Conservation (phyloP, 495 filamentous ascomycete species). For the Penicillium psychrofluorescens region DNA sequence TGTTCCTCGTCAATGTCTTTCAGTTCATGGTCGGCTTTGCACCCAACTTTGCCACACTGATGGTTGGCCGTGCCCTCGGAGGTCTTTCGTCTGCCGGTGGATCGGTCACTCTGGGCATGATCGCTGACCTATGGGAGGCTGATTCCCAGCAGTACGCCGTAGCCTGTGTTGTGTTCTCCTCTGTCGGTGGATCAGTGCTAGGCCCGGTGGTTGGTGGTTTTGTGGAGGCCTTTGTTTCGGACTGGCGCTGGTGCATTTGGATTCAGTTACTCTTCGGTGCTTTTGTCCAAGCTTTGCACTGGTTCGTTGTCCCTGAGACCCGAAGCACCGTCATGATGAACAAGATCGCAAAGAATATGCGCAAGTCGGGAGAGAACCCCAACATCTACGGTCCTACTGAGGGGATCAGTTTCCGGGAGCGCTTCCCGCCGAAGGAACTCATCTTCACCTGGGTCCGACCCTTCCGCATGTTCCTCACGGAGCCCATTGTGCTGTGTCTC, state of each 20-base stretch:
- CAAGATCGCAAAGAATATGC: constrained; percentile 46
- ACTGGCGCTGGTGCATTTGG: constrained; percentile 52
- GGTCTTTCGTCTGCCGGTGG: constrained; percentile 56
- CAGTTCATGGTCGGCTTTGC: constrained; percentile 49
- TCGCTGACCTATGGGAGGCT: constrained; percentile 55
- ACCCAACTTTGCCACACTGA: constrained; percentile 46
- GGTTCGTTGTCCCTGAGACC: constrained; percentile 51
- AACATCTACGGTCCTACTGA: constrained; percentile 61
- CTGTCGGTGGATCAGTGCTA: constrained; percentile 54
- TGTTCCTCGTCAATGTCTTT: constrained; percentile 54
- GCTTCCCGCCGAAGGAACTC: constrained; percentile 51
- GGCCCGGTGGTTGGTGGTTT: constrained; percentile 58
- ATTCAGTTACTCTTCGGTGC: constrained; percentile 54
- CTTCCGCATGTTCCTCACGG: constrained; percentile 54
- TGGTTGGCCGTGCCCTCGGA: constrained; percentile 50
- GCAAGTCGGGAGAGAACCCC: constrained; percentile 41
- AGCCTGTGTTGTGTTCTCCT: constrained; percentile 55
- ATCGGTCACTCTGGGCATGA: constrained; percentile 56
- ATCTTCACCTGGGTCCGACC: constrained; percentile 50
- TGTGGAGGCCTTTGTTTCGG: constrained; percentile 38
- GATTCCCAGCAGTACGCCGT: constrained; percentile 56
- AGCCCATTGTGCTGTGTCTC: constrained; percentile 53
- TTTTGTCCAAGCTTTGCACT: constrained; percentile 45
- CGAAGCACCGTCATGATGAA: constrained; percentile 55
- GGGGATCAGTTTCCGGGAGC: constrained; percentile 48